Base-by-base conservation (phyloP, 176 grass and related monocot genomes). In the bread wheat (Triticum aestivum) region DNA sequence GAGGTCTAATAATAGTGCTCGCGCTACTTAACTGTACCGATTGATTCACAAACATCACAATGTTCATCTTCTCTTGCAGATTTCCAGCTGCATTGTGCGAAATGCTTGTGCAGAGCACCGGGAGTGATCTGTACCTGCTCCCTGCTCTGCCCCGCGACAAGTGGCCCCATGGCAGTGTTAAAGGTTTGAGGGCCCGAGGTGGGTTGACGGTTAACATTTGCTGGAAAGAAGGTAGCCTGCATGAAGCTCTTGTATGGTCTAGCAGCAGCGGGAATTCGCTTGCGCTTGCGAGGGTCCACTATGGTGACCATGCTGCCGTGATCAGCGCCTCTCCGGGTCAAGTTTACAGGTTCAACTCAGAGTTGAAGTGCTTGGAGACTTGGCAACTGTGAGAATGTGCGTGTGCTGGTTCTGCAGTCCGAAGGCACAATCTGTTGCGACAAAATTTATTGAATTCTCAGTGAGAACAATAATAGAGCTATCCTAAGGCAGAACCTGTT, bases 101-200 rank as follows among this genome's bases (percentile, higher is more conserved):
- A 91, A 95, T 98, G 81, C 86, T 98, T 23, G 84, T 95, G 58
- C 96, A 95, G 81, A 95, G 88, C 86, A 98, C 93, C 2, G 69
- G 82, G 17, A 89, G 82, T 3, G 90, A 98, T 26, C 42, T 98
- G 77, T 91, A 95, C 69, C 59, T 98, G 68, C 91, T 98, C 11
- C 93, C 96, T 75, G 91, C 93, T 61, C 47, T 95, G 49, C 93
- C 96, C 20, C 89, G 49, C 0, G 63, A 94, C 38, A 98, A 91
- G 78, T 98, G 96, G 96, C 82, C 96, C 65, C 13, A 81, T 18
- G 96, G 96, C 73, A 91, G 75, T 29, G 86, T 94, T 49, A 92
- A 90, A 83, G 96, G 96, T 49, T 73, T 98, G 59, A 98, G 91
- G 90, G 91, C 93, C 5, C 86, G 93, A 79, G 96, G 96, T 27